phyloP scores from a whole-genome alignment of 2,329 filamentous ascomycete species.

The Monilinia polystroma region DNA sequence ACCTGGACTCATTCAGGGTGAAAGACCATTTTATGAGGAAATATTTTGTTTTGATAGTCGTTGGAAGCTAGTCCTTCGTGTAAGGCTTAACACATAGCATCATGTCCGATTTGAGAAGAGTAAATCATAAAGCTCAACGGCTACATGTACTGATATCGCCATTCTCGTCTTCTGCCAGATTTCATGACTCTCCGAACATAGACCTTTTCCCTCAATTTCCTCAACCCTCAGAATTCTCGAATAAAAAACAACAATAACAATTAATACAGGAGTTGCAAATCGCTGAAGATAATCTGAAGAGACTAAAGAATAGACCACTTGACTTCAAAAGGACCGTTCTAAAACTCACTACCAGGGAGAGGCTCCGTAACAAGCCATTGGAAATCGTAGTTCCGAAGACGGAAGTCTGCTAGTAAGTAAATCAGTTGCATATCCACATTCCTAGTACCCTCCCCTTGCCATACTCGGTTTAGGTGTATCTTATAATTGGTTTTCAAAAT shows the following conservation, averaged over 20 bases:
- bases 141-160: background rate
- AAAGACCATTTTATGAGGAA: no score
- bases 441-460: no score
- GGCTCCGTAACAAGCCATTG: constrained; percentile 11
- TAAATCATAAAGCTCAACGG: background rate
- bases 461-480: background rate
- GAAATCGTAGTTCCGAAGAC: constrained; percentile 28
- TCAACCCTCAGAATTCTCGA: background rate
- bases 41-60: background rate
- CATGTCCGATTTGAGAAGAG: background rate
- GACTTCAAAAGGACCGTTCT: background rate
- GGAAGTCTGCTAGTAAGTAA: constrained; percentile 31
- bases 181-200: background rate
- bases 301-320: background rate
- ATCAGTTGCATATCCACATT: no score
- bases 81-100: no score
- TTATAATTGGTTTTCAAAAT: background rate
- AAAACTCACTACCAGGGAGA: constrained; percentile 17
- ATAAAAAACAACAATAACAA: background rate
- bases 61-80: background rate
- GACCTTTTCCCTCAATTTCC: background rate
- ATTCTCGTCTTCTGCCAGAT: background rate
- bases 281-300: background rate
- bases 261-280: background rate
- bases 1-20: background rate